A percentile compares a stretch with the other conserved stretches of the same genome.
Conservation (phyloP, 2,329 filamentous ascomycete species). For the Malbranchea zuffiana region DNA sequence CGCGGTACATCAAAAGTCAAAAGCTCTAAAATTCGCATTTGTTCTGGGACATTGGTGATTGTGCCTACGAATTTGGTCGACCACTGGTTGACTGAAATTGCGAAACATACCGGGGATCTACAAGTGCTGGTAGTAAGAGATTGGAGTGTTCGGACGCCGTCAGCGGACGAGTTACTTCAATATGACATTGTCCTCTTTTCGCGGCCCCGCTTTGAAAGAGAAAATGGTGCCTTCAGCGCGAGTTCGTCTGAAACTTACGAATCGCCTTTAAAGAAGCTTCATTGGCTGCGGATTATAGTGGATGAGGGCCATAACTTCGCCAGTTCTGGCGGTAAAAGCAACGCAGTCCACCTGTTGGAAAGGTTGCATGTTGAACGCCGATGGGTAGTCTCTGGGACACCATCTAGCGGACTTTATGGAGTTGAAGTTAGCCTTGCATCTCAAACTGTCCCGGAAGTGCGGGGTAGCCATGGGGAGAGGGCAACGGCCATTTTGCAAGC, state of each 20-base stretch:
- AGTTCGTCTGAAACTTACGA: constrained; percentile 36
- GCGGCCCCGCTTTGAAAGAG: constrained; percentile 58
- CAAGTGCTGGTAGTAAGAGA: constrained; percentile 53
- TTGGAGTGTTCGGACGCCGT: constrained; percentile 44
- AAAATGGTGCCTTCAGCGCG: constrained; percentile 38
- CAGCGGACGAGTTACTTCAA: constrained; percentile 45
- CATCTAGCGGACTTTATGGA: constrained; percentile 71
- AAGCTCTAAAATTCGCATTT: constrained; percentile 4
- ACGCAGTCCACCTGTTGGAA: constrained; percentile 44
- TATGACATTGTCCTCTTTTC: constrained; percentile 74
- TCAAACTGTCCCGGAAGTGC: constrained; percentile 17
- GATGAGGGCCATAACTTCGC: constrained; percentile 86
- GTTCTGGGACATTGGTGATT: constrained; percentile 59
- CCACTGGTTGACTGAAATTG: constrained; percentile 75
- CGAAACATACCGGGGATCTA: constrained; percentile 61
- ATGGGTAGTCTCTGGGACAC: constrained; percentile 88
- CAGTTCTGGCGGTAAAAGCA: constrained; percentile 50
- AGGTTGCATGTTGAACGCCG: constrained; percentile 54
- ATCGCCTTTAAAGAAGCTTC: constrained; percentile 58
- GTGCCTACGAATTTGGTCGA: constrained; percentile 72
- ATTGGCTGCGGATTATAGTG: constrained; percentile 80
- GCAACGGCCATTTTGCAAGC: constrained; percentile 23
- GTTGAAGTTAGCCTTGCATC: constrained; percentile 50
- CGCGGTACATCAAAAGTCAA: constrained; percentile 28
- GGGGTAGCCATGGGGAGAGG: constrained; percentile 6